These are phyloP conservation scores for Haplosporangium sp. DNA, from an alignment of 371 early-diverging fungal species.

Conservation along the genomic window DNA sequence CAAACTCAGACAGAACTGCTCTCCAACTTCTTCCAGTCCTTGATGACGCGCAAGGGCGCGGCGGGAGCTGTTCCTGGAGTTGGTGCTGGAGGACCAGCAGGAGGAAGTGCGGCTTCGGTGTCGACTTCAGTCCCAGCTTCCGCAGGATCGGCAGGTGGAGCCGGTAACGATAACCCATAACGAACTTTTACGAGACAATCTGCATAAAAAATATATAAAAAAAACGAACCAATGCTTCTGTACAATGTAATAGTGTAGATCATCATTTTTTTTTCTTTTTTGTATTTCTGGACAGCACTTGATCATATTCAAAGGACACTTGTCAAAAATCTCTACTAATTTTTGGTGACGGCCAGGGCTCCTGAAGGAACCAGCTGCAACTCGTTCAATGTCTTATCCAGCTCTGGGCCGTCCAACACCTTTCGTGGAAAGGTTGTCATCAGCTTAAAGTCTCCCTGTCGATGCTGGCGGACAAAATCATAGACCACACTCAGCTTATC, in stretches of 20 bases:
- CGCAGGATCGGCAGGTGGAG: background rate
- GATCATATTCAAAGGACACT: background rate
- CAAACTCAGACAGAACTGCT: constrained; percentile 79
- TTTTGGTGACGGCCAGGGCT: constrained; percentile 37
- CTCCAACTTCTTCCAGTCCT: constrained; percentile 89
- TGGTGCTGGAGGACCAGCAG: constrained; percentile 1
- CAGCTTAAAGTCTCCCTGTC: constrained; percentile 69
- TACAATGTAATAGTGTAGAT: no score
- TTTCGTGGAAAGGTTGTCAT: constrained; percentile 81
- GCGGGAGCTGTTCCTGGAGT: constrained; percentile 1
- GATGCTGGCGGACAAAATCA: constrained; percentile 68
- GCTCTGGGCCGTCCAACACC: constrained; percentile 34
- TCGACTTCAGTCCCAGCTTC: constrained; percentile 3
- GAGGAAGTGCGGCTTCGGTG: constrained; percentile 1
- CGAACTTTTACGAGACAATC: background rate
- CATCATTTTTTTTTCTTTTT: background rate
- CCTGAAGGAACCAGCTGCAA: constrained; percentile 43
- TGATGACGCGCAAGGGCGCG: constrained; percentile 74
- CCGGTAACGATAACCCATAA: constrained; percentile 22
- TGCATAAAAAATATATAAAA: constrained; percentile 1
- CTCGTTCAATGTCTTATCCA: constrained; percentile 40
- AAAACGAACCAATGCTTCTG: constrained; percentile 1
- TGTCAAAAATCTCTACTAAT: constrained; percentile 4
- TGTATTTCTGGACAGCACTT: background rate
- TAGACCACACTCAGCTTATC: constrained; percentile 76